Evolutionary conservation across 106 monocot species (phyloP).

Genomic region (Narthecium ossifragum): DNA sequence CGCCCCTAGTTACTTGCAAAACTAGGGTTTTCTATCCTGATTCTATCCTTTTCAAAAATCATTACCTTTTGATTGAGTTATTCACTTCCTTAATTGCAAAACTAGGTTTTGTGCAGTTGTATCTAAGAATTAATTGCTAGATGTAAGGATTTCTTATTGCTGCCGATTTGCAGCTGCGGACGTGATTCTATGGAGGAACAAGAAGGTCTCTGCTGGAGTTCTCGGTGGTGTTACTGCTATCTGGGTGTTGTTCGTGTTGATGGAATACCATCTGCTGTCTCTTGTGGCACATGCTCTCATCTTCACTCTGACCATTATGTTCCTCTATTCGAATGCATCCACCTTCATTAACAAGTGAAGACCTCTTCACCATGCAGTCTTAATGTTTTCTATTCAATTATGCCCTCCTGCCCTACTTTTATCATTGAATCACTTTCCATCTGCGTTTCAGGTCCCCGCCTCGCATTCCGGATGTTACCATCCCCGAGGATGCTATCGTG

Average conservation of each 20-base stretch:
- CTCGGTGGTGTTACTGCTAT: slow-evolving; percentile 45
- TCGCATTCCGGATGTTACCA: slow-evolving; percentile 41
- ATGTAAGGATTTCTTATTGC: no score
- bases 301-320: slow-evolving; percentile 29
- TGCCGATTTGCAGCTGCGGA: slow-evolving; percentile 42
- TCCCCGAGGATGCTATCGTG: slow-evolving; percentile 49
- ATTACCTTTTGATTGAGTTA: no score
- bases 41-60: no score
- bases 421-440: background rate
- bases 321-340: slow-evolving; percentile 56
- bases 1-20: no score
- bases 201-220: slow-evolving; percentile 51
- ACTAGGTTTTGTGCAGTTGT: no score
- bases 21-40: no score
- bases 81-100: no score
- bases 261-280: slow-evolving; percentile 57
- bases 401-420: background rate
- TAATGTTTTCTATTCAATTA: background rate
- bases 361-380: background rate
- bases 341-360: slow-evolving; percentile 61
- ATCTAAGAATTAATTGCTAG: no score
- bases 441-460: slow-evolving; percentile 39
- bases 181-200: slow-evolving; percentile 67
- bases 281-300: slow-evolving; percentile 55
- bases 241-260: slow-evolving; percentile 74